phyloP scores from a whole-genome alignment of 805 yeast species.

The Ogataea wickerhamii region DNA sequence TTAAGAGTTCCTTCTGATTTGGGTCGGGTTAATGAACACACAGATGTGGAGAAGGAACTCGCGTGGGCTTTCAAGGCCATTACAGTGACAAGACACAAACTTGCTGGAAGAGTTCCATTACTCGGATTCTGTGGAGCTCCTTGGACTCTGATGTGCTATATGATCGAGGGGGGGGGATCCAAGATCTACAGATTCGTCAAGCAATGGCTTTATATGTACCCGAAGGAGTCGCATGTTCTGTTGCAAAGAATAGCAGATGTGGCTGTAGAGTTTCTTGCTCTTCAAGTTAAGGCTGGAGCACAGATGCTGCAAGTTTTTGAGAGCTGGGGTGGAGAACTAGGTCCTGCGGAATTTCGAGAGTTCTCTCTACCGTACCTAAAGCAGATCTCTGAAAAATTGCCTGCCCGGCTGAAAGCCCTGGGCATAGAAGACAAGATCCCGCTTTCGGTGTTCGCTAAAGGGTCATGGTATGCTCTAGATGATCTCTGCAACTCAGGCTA shows the following conservation, averaged over 20 bases:
- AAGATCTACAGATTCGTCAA: constrained; percentile 87
- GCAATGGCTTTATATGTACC: constrained; percentile 84
- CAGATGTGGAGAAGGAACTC: constrained; percentile 71
- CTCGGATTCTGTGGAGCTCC: constrained; percentile 98
- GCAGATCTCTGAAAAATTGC: constrained; percentile 69
- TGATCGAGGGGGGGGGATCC: constrained; percentile 97
- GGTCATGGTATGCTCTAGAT: constrained; percentile 95
- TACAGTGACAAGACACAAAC: constrained; percentile 79
- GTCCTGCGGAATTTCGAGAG: constrained; percentile 82
- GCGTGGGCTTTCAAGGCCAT: constrained; percentile 97
- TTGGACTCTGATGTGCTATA: constrained; percentile 94
- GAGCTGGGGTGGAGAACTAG: constrained; percentile 97
- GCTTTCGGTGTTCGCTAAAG: constrained; percentile 87
- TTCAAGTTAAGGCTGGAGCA: constrained; percentile 96
- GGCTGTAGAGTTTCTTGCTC: constrained; percentile 87
- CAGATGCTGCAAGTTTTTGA: constrained; percentile 97
- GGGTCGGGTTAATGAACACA: constrained; percentile 47
- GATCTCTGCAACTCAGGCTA: constrained; percentile 78
- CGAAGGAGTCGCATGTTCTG: constrained; percentile 65
- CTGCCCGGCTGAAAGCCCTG: constrained; percentile 62
- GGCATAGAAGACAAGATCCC: constrained; percentile 76
- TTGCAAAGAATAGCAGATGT: constrained; percentile 79
- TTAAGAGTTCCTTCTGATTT: constrained; percentile 72
- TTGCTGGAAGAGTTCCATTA: constrained; percentile 88
- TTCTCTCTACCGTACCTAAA: constrained; percentile 85